Base-by-base conservation (phyloP, 306 rosid species). In the Ormosia semicastrata region DNA sequence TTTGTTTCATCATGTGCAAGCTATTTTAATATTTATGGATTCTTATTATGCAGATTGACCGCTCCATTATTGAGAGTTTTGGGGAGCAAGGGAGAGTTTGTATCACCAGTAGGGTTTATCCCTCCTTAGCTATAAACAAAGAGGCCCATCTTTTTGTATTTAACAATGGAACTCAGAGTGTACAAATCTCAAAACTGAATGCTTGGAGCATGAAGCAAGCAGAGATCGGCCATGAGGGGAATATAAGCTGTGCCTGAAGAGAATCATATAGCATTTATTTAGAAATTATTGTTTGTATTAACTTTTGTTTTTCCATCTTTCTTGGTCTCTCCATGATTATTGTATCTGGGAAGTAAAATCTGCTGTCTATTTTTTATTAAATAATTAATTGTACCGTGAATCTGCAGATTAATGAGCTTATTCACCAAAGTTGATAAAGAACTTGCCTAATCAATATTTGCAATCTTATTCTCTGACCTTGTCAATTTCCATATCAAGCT, bases 191-290 rank as follows among this genome's bases (percentile, higher is more conserved):
- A 64, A 66, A 77, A 62, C 53, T 93, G 8, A 75, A 80, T 82
- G 97, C 89, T 66, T 93, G 94, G 96, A 86, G 88, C 83, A 88
- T 93, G 96, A 87, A 78, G 58, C 81, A 68, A 76, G 89, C 96
- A 0, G 71, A 75, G 59, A 53, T 88, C 39, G 73, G 82, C 44
- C 72, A 39, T 13, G 78, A 79, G 60, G 58, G 82, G 58, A 76
- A 46, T 18, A 15, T 71, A 64, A 71, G 33, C 8, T 75, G 59
- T 46, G 14, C 54, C 50, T 80, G n/a, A 72, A 34, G 11, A 13
- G 11, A 34, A 6, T 33, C 4, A 4, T 6, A 10, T 0, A 57
- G 1, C 62, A 54, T 57, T 56, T 60, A 79, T 44, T 69, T 70
- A 29, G 7, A 66, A 33, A 66, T 30, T 37, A 14, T 37, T 52